Evolutionary conservation across 164 flowering plant genomes (phyloP).

Genomic region (Dillenia turbinata): DNA sequence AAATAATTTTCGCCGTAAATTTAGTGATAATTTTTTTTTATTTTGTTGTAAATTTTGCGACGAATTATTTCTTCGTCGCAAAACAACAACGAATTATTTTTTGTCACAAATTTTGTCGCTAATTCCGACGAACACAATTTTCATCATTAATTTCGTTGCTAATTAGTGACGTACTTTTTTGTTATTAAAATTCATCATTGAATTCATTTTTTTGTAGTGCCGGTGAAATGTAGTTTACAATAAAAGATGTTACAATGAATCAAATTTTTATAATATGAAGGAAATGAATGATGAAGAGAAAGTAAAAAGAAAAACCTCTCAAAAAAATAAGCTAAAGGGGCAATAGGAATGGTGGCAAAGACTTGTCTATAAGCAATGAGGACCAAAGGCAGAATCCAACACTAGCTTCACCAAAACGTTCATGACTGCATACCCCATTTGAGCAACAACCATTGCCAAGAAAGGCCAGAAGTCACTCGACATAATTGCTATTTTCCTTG

Average conservation of each 20-base stretch:
- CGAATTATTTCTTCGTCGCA: too few species aligned
- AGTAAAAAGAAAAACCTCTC: slow-evolving; percentile 45
- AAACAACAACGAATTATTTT: too few species aligned
- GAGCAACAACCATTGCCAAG: slow-evolving; percentile 58
- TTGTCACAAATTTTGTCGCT: too few species aligned
- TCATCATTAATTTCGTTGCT: too few species aligned
- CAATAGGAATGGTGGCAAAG: slow-evolving; percentile 42
- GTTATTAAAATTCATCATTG: too few species aligned
- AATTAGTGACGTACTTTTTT: too few species aligned
- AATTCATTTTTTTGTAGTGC: too few species aligned
- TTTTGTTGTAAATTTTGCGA: too few species aligned
- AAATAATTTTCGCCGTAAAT: too few species aligned
- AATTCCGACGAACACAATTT: too few species aligned
- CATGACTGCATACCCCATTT: slow-evolving; percentile 62
- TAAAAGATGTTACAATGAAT: neutral
- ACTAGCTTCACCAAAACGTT: slow-evolving; percentile 58
- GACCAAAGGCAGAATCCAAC: slow-evolving; percentile 61
- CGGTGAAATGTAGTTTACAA: neutral
- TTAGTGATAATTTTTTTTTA: too few species aligned
- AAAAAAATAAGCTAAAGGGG: slow-evolving; percentile 53
- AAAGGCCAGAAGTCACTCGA: slow-evolving; percentile 35
- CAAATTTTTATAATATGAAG: neutral
- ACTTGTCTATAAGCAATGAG: slow-evolving; percentile 68
- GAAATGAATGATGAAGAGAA: neutral
- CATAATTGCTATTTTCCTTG: slow-evolving; percentile 7